phyloP scores from a whole-genome alignment of 106 monocot genomes.

The Acorus calamus region DNA sequence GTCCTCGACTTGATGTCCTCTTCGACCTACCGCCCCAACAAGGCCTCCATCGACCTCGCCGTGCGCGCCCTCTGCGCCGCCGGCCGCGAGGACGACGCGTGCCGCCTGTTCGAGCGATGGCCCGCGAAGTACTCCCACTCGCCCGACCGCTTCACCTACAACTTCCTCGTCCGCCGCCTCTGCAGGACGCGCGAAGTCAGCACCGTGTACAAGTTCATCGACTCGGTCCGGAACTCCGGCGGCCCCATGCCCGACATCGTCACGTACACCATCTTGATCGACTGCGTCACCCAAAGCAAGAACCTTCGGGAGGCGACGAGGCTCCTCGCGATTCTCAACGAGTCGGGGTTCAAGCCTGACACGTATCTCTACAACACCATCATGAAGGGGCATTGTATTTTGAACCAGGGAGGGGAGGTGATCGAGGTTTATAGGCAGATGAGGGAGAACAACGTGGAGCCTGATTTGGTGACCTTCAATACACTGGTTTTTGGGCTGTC shows the following conservation, averaged over 20 bases:
- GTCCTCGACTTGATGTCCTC: constrained; percentile 31
- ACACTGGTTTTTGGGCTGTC: constrained; percentile 78
- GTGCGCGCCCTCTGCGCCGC: constrained; percentile 67
- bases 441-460: constrained; percentile 81
- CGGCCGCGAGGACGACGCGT: constrained; percentile 54
- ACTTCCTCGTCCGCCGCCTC: constrained; percentile 66
- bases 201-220: constrained; percentile 53
- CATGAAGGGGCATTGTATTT: constrained; percentile 78
- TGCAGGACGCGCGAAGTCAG: constrained; percentile 32
- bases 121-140: constrained; percentile 14
- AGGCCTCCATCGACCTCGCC: constrained; percentile 37
- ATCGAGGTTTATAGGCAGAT: constrained; percentile 81
- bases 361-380: constrained; percentile 79
- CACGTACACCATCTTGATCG: constrained; percentile 81
- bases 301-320: constrained; percentile 72
- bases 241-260: constrained; percentile 40
- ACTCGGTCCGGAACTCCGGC: constrained; percentile 12
- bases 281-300: constrained; percentile 45
- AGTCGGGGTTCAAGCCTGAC: constrained; percentile 78
- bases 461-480: constrained; percentile 86
- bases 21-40: constrained; percentile 20
- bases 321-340: constrained; percentile 39
- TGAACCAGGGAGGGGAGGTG: constrained; percentile 54
- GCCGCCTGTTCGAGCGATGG: constrained; percentile 6
- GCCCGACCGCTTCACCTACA: constrained; percentile 54